Evolutionary conservation across 148 eudicot genomes (phyloP).

Genomic region (Oxyria digyna): DNA sequence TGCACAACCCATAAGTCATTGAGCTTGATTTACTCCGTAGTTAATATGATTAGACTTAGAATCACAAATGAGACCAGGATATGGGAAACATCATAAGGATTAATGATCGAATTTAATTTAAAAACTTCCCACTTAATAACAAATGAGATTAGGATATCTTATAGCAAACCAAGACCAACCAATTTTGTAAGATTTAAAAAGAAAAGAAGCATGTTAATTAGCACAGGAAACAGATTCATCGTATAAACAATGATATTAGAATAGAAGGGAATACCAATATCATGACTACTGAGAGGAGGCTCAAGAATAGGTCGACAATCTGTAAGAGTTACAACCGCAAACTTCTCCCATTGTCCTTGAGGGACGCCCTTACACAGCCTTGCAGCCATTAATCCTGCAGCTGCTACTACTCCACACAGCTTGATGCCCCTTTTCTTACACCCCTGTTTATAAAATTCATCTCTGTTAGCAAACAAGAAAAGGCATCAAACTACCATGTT

Average conservation of each 20-base stretch:
- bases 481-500: background rate
- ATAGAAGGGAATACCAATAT: conserved; percentile 35
- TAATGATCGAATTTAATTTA: too few species aligned
- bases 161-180: too few species aligned
- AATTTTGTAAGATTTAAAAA: background rate
- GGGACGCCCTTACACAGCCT: conserved; percentile 42
- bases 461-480: conserved; percentile 2
- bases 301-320: conserved; percentile 78
- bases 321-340: conserved; percentile 61
- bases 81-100: too few species aligned
- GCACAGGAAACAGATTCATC: background rate
- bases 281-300: conserved; percentile 49
- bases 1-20: conserved; percentile 14
- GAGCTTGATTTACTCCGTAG: background rate
- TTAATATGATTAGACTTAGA: background rate
- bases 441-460: conserved; percentile 28
- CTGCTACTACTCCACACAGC: conserved; percentile 53
- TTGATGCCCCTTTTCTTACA: conserved; percentile 62
- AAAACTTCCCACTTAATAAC: too few species aligned
- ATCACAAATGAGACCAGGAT: too few species aligned
- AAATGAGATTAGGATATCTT: too few species aligned
- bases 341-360: conserved; percentile 66
- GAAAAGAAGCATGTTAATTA: background rate
- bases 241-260: background rate
- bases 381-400: conserved; percentile 76